Conservation (phyloP, 2,329 filamentous ascomycete species). For the Hypoxylon sp. region DNA sequence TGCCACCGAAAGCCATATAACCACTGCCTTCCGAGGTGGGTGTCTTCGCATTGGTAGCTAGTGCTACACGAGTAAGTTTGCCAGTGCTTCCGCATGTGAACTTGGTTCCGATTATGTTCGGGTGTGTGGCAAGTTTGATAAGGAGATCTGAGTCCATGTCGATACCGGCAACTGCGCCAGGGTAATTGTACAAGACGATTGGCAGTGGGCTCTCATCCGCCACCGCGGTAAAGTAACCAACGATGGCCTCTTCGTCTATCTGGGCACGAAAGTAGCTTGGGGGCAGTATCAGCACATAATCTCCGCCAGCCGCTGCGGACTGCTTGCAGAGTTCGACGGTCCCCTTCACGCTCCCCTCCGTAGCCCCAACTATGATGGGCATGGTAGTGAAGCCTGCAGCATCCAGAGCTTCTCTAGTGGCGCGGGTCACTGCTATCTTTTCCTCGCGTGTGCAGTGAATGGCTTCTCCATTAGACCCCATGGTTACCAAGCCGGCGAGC, state of each 20-base stretch:
- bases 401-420: slow-evolving; percentile 85
- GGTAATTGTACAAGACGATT: slow-evolving; percentile 92
- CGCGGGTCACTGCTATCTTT: slow-evolving; percentile 78
- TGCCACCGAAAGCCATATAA: slow-evolving; percentile 89
- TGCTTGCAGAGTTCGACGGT: slow-evolving; percentile 81
- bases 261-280: slow-evolving; percentile 86
- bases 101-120: slow-evolving; percentile 89
- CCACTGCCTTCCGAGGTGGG: slow-evolving; percentile 69
- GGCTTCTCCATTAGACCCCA: slow-evolving; percentile 93
- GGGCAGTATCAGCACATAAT: slow-evolving; percentile 83
- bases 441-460: slow-evolving; percentile 85
- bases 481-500: slow-evolving; percentile 83
- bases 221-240: slow-evolving; percentile 79
- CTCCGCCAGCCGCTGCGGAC: slow-evolving; percentile 76
- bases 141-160: slow-evolving; percentile 92
- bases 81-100: slow-evolving; percentile 94
- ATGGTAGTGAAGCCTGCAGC: slow-evolving; percentile 80
- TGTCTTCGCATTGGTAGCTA: slow-evolving; percentile 77
- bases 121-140: slow-evolving; percentile 81
- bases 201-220: slow-evolving; percentile 81
- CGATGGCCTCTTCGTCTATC: slow-evolving; percentile 79
- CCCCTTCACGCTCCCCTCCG: slow-evolving; percentile 83
- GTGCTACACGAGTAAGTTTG: slow-evolving; percentile 85
- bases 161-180: slow-evolving; percentile 85
- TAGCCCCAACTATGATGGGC: slow-evolving; percentile 86